Conservation (phyloP, 2,329 filamentous ascomycete species). For the Calonectria montana region DNA sequence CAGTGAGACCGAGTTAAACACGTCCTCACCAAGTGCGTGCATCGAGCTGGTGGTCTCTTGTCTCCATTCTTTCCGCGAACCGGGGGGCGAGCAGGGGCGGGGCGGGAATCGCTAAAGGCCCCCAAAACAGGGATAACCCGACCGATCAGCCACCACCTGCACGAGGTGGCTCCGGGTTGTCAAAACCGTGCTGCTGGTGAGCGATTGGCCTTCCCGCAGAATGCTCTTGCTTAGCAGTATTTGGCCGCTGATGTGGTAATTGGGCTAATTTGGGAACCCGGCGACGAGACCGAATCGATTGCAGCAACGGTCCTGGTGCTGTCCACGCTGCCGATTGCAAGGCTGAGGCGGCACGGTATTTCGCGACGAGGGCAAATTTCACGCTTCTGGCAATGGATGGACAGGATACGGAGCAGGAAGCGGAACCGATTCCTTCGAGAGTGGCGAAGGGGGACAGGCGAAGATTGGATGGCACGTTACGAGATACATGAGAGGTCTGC, state of each 20-base stretch:
- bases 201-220: neutral
- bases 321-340: neutral
- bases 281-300: neutral
- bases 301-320: neutral
- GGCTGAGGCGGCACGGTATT: neutral
- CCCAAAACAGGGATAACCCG: constrained; percentile 3
- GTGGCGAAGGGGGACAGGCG: neutral
- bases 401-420: neutral
- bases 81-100: neutral
- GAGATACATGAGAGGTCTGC: neutral
- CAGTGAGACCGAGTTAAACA: neutral
- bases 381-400: neutral
- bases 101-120: constrained; percentile 9
- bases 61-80: neutral
- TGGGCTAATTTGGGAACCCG: neutral
- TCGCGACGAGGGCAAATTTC: neutral
- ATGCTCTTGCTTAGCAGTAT: neutral
- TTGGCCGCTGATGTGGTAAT: neutral
- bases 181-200: neutral
- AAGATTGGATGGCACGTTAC: neutral
- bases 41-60: neutral
- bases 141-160: constrained; percentile 10
- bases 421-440: neutral
- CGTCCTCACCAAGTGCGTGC: constrained; percentile 2
- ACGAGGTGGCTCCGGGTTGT: neutral